These are phyloP conservation scores for Kwoniella mangroviensis DNA, from an alignment of 768 basidiomycete genomes.

Conservation along the genomic window DNA sequence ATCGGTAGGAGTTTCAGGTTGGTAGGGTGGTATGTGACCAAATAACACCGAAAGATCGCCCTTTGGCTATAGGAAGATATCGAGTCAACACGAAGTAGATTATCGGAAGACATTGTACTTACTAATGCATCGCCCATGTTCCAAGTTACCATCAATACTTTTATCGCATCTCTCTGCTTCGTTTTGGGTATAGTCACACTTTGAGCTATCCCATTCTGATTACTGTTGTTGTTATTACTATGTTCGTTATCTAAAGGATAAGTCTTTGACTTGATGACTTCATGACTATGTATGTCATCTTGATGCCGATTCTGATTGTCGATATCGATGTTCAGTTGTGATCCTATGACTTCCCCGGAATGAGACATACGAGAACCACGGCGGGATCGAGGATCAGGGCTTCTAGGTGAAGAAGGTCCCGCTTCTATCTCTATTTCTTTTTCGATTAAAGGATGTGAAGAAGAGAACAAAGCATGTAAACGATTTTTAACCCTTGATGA, in stretches of 20 bases:
- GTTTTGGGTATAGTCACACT: slow-evolving; percentile 12
- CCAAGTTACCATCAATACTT: slow-evolving; percentile 55
- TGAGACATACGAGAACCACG: background rate
- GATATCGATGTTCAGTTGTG: background rate
- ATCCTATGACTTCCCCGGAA: background rate
- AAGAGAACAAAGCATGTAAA: slow-evolving; percentile 10
- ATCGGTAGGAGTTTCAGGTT: slow-evolving; percentile 12
- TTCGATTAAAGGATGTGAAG: background rate
- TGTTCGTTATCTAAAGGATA: background rate
- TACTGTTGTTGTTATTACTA: background rate
- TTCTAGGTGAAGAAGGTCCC: slow-evolving; percentile 7
- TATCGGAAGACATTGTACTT: slow-evolving; percentile 11
- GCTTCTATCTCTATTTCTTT: background rate
- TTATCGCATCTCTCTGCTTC: slow-evolving; percentile 48
- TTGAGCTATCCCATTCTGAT: slow-evolving; percentile 3
- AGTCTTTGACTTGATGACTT: slow-evolving; percentile 2
- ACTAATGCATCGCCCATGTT: slow-evolving; percentile 57
- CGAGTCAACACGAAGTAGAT: background rate
- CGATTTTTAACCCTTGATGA: slow-evolving; percentile 6
- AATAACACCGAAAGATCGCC: slow-evolving; percentile 53
- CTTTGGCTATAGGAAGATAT: slow-evolving; percentile 43
- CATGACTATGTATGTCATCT: slow-evolving; percentile 1
- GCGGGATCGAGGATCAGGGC: background rate
- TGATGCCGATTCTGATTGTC: background rate
- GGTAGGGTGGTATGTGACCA: slow-evolving; percentile 50